Conservation (phyloP, 768 basidiomycete genomes). For the Auriscalpium microsporum region DNA sequence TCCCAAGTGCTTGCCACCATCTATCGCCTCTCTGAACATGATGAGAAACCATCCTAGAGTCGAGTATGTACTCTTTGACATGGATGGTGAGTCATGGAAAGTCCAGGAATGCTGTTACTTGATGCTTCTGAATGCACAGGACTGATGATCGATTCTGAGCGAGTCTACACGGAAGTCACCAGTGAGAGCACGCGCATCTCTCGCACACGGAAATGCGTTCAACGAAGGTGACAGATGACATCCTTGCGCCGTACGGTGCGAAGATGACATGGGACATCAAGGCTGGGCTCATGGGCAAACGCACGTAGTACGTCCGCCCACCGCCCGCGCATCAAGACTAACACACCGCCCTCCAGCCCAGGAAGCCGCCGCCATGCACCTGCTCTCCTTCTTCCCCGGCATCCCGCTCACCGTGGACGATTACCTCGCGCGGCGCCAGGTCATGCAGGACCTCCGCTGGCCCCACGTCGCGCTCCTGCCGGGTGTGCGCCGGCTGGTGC, state of each 20-base stretch:
- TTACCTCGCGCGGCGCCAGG: slow-evolving; percentile 49
- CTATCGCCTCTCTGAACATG: no score
- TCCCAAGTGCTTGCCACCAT: no score
- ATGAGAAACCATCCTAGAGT: neutral
- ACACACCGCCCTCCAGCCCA: slow-evolving; percentile 42
- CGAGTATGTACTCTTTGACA: slow-evolving; percentile 27
- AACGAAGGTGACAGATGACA: slow-evolving; percentile 41
- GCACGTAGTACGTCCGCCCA: slow-evolving; percentile 29
- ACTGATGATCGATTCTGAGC: slow-evolving; percentile 69
- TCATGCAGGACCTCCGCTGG: slow-evolving; percentile 57
- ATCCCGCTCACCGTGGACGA: slow-evolving; percentile 55
- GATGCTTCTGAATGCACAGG: slow-evolving; percentile 32
- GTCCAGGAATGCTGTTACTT: no score
- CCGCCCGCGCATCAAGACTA: neutral
- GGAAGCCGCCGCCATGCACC: slow-evolving; percentile 50
- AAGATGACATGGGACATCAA: slow-evolving; percentile 86
- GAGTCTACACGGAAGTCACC: slow-evolving; percentile 69
- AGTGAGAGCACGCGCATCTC: slow-evolving; percentile 36
- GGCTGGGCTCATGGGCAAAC: slow-evolving; percentile 83
- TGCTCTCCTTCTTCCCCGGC: slow-evolving; percentile 70
- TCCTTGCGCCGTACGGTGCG: slow-evolving; percentile 63
- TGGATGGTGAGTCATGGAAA: slow-evolving; percentile 22
- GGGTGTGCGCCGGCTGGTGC: slow-evolving; percentile 59
- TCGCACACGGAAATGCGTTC: no score
- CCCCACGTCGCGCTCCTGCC: slow-evolving; percentile 65